A percentile compares a stretch with the other conserved stretches of the same genome.
phyloP scores from a whole-genome alignment of 106 monocot genomes.

The Dioscorea zingiberensis region DNA sequence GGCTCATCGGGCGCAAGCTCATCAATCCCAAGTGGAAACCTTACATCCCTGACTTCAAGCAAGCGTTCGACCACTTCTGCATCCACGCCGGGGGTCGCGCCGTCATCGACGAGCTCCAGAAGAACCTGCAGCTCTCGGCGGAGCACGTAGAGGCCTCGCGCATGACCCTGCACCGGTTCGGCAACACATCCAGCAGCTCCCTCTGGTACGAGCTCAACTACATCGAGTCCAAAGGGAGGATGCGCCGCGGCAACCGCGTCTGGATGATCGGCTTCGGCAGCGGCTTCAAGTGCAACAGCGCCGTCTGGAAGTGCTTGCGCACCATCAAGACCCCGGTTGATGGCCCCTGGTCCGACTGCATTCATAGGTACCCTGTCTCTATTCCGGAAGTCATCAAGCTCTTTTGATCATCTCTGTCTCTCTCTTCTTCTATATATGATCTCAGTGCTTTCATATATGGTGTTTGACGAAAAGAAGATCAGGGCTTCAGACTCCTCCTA shows the following conservation, averaged over 20 bases:
- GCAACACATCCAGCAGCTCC: conserved; percentile 38
- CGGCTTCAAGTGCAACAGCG: conserved; percentile 47
- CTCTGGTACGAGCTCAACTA: conserved; percentile 41
- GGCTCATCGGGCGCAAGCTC: conserved; percentile 32
- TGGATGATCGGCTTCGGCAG: conserved; percentile 43
- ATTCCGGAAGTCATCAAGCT: not conserved
- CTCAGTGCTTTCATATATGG: no score
- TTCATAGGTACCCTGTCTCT: not conserved
- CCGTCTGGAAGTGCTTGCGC: conserved; percentile 8
- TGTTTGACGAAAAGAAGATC: no score
- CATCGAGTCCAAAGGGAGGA: conserved; percentile 33
- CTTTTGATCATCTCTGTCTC: not conserved
- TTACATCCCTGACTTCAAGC: conserved; percentile 49
- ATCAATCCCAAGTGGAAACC: conserved; percentile 43
- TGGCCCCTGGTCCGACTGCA: conserved; percentile 1
- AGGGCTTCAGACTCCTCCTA: no score
- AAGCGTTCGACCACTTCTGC: conserved; percentile 44
- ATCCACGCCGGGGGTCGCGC: conserved; percentile 39
- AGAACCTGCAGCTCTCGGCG: conserved; percentile 26
- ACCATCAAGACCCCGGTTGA: not conserved
- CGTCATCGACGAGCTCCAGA: conserved; percentile 46
- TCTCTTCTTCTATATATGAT: not conserved
- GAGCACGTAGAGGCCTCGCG: conserved; percentile 34
- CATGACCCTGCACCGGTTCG: conserved; percentile 46
- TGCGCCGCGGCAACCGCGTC: conserved; percentile 23